Evolutionary conservation across 2,329 filamentous ascomycete genomes (phyloP), one percentile per base, ranked within the genome.

Genomic region (Cadophora malorum): DNA sequence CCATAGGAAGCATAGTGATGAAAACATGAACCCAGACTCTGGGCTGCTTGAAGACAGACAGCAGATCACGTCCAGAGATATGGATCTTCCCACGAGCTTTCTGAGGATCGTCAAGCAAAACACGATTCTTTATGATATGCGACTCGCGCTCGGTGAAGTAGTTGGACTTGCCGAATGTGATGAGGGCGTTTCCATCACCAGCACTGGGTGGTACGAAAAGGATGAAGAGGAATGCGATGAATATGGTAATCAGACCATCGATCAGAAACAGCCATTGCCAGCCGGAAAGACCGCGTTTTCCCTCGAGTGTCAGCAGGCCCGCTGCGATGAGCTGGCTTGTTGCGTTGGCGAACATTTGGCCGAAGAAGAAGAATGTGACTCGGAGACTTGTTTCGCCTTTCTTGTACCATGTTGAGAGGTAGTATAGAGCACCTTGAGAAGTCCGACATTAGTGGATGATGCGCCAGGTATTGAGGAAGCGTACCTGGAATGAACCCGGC

Each of bases 71-170:
- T 10, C 45, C 61, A 12, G 53, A 49, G 61, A 82, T 81, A n/a
- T 75, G 76, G 23, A 81, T 69, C 33, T 80, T 76, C 0, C 76
- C 77, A 0, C 69, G 70, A 0, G 76, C 74, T 71, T 83, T 83
- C 41, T 69, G 70, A 1, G 82, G 81, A 67, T 83, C 82, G 66
- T 83, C 81, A 3, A 82, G 73, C 0, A 83, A 65, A 4, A 83
- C 81, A 0, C 82, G 79, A 6, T 77, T 75, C 3, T 71, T 69
- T 7, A 83, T 76, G 66, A 83, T 82, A 45, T 81, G 78, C 1
- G 77, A 77, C 69, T 83, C 81, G 7, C 81, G 76, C 16, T 77
- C 71, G n/a, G 72, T 80, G 74, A 83, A 83, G 67, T 81, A 82
- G 50, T 78, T 80, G 79, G 79, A 81, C 25, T 75, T 74, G 8